Evolutionary conservation across 768 basidiomycete species (phyloP).

Genomic region (Ramaria rubella): DNA sequence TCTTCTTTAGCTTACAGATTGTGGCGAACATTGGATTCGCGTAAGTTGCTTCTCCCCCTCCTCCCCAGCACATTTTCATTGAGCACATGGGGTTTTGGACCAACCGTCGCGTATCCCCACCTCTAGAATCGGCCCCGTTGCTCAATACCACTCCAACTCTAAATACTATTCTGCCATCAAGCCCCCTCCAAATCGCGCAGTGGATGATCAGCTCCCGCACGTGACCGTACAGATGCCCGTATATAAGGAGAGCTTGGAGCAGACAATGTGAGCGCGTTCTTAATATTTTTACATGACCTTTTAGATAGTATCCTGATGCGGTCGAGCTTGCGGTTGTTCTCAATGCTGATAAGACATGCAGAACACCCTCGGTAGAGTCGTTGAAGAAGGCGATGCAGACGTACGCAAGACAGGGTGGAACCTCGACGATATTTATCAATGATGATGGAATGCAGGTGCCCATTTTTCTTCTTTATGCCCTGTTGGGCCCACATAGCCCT

Average conservation of each 20-base stretch:
- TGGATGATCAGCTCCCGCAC: slow-evolving; percentile 63
- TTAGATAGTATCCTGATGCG: too few relatives aligned
- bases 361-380: slow-evolving; percentile 67
- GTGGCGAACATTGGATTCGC: slow-evolving; percentile 12
- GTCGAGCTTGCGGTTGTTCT: too few relatives aligned
- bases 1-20: slow-evolving; percentile 25
- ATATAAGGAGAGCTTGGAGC: slow-evolving; percentile 78
- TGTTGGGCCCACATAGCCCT: not conserved
- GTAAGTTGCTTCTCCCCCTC: not conserved
- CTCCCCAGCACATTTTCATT: not conserved
- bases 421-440: slow-evolving; percentile 71
- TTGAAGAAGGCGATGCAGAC: slow-evolving; percentile 84
- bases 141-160: slow-evolving; percentile 81
- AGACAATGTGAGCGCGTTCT: slow-evolving; percentile 80
- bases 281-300: too few relatives aligned
- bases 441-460: slow-evolving; percentile 75
- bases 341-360: too few relatives aligned
- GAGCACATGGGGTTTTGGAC: too few relatives aligned
- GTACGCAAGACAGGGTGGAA: slow-evolving; percentile 87
- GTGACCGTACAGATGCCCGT: slow-evolving; percentile 80
- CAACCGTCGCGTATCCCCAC: too few relatives aligned
- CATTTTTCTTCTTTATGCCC: not conserved
- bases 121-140: slow-evolving; percentile 67
- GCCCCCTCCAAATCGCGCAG: slow-evolving; percentile 53
- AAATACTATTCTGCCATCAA: slow-evolving; percentile 70